Conservation (phyloP, 2,329 filamentous ascomycete genomes). For the Cladophialophora immunda region DNA sequence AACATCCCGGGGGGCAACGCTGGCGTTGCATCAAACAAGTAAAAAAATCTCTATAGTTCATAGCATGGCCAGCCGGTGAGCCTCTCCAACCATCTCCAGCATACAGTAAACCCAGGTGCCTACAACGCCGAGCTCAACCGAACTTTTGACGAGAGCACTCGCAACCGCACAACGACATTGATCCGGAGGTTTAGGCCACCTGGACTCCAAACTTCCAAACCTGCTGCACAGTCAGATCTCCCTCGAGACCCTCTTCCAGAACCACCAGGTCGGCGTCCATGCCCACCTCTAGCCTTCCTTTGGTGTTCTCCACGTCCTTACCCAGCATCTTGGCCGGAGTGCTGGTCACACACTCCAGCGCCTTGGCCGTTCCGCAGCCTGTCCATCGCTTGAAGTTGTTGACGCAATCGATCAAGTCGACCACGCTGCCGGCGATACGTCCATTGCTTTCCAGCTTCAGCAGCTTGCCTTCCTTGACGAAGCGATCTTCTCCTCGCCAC, state of each 20-base stretch:
- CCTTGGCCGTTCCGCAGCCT: constrained; percentile 72
- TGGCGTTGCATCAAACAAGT: constrained; percentile 3
- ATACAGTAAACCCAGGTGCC: not conserved
- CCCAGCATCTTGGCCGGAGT: constrained; percentile 82
- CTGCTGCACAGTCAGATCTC: constrained; percentile 72
- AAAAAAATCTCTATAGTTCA: constrained; percentile 9
- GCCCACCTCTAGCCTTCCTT: constrained; percentile 71
- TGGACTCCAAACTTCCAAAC: constrained; percentile 78
- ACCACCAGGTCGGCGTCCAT: constrained; percentile 76
- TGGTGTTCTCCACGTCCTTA: constrained; percentile 62
- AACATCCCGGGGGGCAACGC: not conserved
- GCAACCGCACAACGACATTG: not conserved
- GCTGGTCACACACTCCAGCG: constrained; percentile 75
- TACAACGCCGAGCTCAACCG: constrained; percentile 9
- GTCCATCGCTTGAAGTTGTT: constrained; percentile 83
- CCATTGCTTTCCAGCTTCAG: constrained; percentile 80
- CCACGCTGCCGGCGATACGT: constrained; percentile 75
- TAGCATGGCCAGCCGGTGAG: not conserved
- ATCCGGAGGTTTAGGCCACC: constrained; percentile 22
- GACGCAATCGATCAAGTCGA: constrained; percentile 79
- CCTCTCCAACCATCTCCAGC: not conserved
- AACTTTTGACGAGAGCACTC: constrained; percentile 4
- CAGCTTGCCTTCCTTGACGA: constrained; percentile 69
- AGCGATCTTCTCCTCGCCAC: constrained; percentile 78
- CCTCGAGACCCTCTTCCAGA: constrained; percentile 60